phyloP scores from a whole-genome alignment of 495 filamentous ascomycete genomes.

The Hypoxylon fuscum region DNA sequence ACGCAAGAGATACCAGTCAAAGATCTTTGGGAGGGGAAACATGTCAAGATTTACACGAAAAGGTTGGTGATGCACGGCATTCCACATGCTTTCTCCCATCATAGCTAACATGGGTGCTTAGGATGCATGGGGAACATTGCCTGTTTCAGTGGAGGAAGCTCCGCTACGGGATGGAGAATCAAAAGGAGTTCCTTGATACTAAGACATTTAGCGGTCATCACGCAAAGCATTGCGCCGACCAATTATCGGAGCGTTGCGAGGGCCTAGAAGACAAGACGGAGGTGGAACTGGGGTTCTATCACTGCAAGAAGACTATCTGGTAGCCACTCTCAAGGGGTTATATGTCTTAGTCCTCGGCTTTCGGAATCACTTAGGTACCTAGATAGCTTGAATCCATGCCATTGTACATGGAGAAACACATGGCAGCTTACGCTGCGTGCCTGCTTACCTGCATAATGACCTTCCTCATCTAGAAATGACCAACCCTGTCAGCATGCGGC shows the following conservation, averaged over 20 bases:
- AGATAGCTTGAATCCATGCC: background rate
- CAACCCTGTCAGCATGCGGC: background rate
- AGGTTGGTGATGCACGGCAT: constrained; percentile 2
- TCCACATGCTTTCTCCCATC: background rate
- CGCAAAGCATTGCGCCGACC: constrained; percentile 28
- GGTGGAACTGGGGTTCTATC: constrained; percentile 26
- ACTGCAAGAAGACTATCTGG: constrained; percentile 30
- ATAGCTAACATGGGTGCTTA: constrained; percentile 9
- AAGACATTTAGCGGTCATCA: constrained; percentile 30
- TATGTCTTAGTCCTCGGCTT: background rate
- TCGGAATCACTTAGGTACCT: background rate
- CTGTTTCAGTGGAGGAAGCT: constrained; percentile 30
- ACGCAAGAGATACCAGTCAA: constrained; percentile 12
- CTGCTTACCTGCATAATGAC: background rate
- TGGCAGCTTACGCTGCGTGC: background rate
- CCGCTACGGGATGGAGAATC: constrained; percentile 22
- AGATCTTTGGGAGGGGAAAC: constrained; percentile 30
- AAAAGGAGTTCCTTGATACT: constrained; percentile 24
- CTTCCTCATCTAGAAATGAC: constrained; percentile 16
- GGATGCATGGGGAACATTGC: constrained; percentile 30
- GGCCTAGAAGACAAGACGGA: constrained; percentile 22
- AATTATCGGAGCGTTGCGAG: constrained; percentile 29
- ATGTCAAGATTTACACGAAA: constrained; percentile 21
- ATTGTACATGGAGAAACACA: background rate
- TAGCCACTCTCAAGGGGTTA: background rate